phyloP scores from a whole-genome alignment of 1,284 basidiomycete species.

The Fomitopsis pinicola region DNA sequence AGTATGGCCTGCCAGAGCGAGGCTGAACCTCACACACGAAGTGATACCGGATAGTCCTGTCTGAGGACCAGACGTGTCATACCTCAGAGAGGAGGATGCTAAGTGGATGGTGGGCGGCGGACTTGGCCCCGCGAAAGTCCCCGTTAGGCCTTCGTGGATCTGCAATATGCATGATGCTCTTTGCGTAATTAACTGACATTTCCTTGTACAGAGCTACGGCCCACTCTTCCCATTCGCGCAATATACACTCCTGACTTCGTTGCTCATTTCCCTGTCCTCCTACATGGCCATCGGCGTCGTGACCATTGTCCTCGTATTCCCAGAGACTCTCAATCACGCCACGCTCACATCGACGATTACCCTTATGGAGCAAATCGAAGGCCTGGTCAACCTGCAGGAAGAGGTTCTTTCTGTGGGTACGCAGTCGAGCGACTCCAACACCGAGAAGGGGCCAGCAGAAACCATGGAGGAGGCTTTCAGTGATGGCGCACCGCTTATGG shows the following conservation, averaged over 20 bases:
- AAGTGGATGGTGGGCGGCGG: no score
- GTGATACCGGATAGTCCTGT: no score
- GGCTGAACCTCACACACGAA: no score
- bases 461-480: conserved; percentile 27
- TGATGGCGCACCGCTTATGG: conserved; percentile 26
- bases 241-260: conserved; percentile 56
- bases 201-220: conserved; percentile 35
- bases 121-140: no score
- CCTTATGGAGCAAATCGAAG: conserved; percentile 31
- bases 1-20: no score
- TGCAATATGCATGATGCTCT: background rate
- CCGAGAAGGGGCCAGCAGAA: conserved; percentile 14
- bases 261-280: conserved; percentile 55
- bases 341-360: conserved; percentile 31
- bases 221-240: conserved; percentile 62
- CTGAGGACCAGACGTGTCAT: no score
- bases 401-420: conserved; percentile 29
- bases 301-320: conserved; percentile 63
- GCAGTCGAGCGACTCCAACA: background rate
- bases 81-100: no score
- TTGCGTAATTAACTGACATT: background rate
- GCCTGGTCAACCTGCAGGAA: conserved; percentile 35
- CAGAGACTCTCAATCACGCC: conserved; percentile 62
- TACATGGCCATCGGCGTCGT: conserved; percentile 60
- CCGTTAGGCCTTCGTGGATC: background rate